Base-by-base conservation (phyloP, 106 monocot genomes). In the Acorus calamus region DNA sequence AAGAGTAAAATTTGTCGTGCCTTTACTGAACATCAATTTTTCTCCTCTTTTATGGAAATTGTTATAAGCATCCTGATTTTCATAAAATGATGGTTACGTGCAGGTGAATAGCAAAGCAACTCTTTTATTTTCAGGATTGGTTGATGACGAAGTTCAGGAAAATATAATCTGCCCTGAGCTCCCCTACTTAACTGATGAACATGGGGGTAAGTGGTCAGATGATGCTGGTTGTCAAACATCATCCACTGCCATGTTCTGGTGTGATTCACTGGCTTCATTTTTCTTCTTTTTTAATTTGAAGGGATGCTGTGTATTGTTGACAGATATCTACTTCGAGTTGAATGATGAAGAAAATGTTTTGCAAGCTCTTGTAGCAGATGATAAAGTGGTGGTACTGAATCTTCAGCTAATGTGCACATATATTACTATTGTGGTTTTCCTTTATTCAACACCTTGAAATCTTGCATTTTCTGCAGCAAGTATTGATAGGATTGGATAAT, bases 241-340 rank as follows among this genome's bases (percentile, higher is more conserved):
- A 10, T 53, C 61, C 11, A 52, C 46, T 63, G 11, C 42, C 49
- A 28, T 28, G 28, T 56, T 43, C 8, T 13, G 28, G 44, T 72
- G 10, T 11, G 44, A 51, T 13, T 56, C 54, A 44, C 47, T 73
- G 44, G 44, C 7, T 55, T 53, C 48, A 53, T 59, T 69, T 49
- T 55, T 72, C 10, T 71, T 60, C 68, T 66, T 51, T 75, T 42
- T 64, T 69, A 51, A 52, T 47, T 71, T 69, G 42, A 72, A 73
- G 59, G 77, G 69, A 61, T 76, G 60, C 55, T 63, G 1, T 54
- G 43, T 55, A 64, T 59, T 89, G 48, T 84, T 50, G 55, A 70
- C 89, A 94, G 93, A 86, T 86, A 83, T 94, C 44, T 89, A 89
- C 68, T 89, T 94, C 67, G 81, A 77, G 69, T 73, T 83, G 58